A percentile compares a stretch with the other conserved stretches of the same genome.
These are phyloP conservation scores for Pilasporangium apinafurcum DNA, from an alignment of 352 stramenopile species.

Conservation along the genomic window DNA sequence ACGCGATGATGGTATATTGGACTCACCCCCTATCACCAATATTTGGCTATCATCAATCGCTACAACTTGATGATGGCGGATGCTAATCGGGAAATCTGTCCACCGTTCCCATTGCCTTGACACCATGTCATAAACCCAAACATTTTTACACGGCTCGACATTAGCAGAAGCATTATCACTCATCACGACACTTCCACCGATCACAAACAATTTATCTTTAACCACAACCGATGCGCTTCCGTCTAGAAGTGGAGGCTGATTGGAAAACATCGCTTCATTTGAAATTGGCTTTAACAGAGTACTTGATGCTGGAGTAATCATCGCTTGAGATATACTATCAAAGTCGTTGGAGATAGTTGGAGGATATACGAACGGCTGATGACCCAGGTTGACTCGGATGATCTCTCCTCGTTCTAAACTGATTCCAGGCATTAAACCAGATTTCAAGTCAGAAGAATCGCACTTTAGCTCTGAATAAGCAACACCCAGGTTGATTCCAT, in stretches of 20 bases:
- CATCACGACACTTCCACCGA: slow-evolving; percentile 44
- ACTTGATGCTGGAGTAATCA: slow-evolving; percentile 30
- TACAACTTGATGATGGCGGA: slow-evolving; percentile 76
- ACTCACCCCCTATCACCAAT: slow-evolving; percentile 79
- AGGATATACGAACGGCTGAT: slow-evolving; percentile 73
- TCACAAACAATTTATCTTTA: slow-evolving; percentile 63
- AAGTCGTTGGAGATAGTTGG: slow-evolving; percentile 53
- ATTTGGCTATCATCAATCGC: slow-evolving; percentile 65
- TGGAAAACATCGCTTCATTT: slow-evolving; percentile 1
- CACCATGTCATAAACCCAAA: slow-evolving; percentile 62
- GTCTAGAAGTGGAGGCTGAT: slow-evolving; percentile 27
- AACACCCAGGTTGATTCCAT: slow-evolving; percentile 78
- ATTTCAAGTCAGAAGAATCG: slow-evolving; percentile 31
- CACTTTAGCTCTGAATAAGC: slow-evolving; percentile 70
- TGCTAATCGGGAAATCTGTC: slow-evolving; percentile 74
- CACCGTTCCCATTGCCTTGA: slow-evolving; percentile 63
- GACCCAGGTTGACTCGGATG: slow-evolving; percentile 80
- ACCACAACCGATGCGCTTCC: slow-evolving; percentile 53
- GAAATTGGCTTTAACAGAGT: slow-evolving; percentile 21
- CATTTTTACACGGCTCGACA: slow-evolving; percentile 38
- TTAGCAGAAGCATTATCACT: slow-evolving; percentile 1
- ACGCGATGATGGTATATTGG: slow-evolving; percentile 51
- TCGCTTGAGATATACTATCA: slow-evolving; percentile 58
- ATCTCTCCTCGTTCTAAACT: slow-evolving; percentile 84
- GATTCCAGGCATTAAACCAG: slow-evolving; percentile 81